phyloP scores from a whole-genome alignment of 2,329 filamentous ascomycete species.

The Aspergillus sp. region DNA sequence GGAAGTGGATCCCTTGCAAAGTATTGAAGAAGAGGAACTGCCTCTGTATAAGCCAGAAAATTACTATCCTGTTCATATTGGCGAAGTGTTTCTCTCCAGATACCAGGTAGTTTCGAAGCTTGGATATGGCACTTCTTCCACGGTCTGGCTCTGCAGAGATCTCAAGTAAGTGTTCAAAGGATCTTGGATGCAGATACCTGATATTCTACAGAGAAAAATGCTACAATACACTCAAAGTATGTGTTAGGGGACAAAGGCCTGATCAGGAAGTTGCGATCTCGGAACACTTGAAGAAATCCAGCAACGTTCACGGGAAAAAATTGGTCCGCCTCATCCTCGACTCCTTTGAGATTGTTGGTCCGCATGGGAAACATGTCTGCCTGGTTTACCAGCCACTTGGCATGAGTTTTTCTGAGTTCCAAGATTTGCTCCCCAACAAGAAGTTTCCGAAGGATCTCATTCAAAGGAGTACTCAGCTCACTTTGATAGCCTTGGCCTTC shows the following conservation, averaged over 20 bases:
- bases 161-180: conserved; percentile 10
- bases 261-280: conserved; percentile 19
- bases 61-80: conserved; percentile 14
- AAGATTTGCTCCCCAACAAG: conserved; percentile 8
- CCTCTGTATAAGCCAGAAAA: conserved; percentile 10
- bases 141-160: conserved; percentile 22
- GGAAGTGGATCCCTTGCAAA: conserved; percentile 2
- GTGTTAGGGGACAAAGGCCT: conserved; percentile 7
- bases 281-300: conserved; percentile 15
- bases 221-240: conserved; percentile 11
- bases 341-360: conserved; percentile 25
- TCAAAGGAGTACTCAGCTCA: conserved; percentile 16
- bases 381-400: conserved; percentile 23
- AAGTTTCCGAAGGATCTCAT: conserved; percentile 16
- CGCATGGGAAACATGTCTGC: conserved; percentile 19
- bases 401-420: conserved; percentile 19
- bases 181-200: not conserved
- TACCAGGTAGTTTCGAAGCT: conserved; percentile 23
- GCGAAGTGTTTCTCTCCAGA: conserved; percentile 13
- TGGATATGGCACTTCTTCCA: conserved; percentile 21
- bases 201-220: conserved; percentile 1
- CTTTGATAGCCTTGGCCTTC: conserved; percentile 20
- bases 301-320: conserved; percentile 14
- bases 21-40: conserved; percentile 14
- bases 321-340: conserved; percentile 26